Evolutionary conservation across 441 rosid genomes (phyloP).

Genomic region (Aquilaria agallochum): DNA sequence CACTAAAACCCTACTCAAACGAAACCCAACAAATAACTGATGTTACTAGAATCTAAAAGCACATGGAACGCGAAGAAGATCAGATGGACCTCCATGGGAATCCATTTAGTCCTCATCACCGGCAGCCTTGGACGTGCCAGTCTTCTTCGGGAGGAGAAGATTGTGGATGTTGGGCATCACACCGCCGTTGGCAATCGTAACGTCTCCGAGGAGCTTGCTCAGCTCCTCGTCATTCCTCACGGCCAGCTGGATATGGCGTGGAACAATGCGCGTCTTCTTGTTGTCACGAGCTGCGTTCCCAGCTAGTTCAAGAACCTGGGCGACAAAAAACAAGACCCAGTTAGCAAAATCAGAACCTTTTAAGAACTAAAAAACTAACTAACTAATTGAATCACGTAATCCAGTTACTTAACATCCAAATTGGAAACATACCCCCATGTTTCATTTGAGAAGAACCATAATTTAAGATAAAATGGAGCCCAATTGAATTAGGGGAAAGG

Average conservation of each 20-base stretch:
- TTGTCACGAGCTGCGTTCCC: conserved; percentile 95
- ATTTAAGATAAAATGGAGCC: no score
- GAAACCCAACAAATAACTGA: no score
- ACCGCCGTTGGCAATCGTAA: conserved; percentile 91
- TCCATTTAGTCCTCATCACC: conserved; percentile 47
- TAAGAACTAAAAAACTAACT: no score
- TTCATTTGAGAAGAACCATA: no score
- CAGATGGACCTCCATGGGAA: conserved; percentile 3
- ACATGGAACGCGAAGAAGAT: no score
- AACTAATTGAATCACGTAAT: no score
- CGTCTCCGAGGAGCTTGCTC: conserved; percentile 91
- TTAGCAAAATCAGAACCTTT: no score
- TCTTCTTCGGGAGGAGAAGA: conserved; percentile 82
- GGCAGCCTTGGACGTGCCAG: conserved; percentile 62
- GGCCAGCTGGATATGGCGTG: conserved; percentile 89
- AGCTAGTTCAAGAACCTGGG: conserved; percentile 86
- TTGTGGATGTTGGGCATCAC: conserved; percentile 98
- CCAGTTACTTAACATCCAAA: no score
- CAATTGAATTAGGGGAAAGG: no score
- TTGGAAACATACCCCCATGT: no score
- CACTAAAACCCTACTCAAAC: conserved; percentile 1
- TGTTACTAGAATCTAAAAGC: no score
- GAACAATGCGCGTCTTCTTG: conserved; percentile 89
- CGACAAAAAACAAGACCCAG: no score
- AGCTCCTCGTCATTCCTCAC: conserved; percentile 92